Conservation (phyloP, 768 basidiomycete species). For the Mycena galericulata region DNA sequence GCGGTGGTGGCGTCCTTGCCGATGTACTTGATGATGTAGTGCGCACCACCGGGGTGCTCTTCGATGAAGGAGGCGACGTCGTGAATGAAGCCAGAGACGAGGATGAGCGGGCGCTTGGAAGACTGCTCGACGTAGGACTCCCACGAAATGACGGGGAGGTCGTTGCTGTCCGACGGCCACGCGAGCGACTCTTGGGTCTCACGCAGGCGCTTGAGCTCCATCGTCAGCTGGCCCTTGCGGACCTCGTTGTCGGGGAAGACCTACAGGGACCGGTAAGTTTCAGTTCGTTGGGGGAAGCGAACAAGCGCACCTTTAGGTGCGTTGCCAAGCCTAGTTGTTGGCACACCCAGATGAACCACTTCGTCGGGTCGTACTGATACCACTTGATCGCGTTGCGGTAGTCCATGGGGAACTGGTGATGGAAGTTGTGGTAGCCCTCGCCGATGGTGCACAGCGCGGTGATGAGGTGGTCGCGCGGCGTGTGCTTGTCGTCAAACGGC, state of each 20-base stretch:
- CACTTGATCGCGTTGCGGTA: slow-evolving; percentile 96
- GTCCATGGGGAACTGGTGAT: slow-evolving; percentile 97
- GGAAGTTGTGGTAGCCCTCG: slow-evolving; percentile 99
- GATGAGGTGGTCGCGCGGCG: slow-evolving; percentile 91
- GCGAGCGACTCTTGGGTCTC: slow-evolving; percentile 78
- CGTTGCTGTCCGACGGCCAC: slow-evolving; percentile 85
- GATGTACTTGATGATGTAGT: slow-evolving; percentile 86
- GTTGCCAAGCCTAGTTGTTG: slow-evolving; percentile 73
- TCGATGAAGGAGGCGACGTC: slow-evolving; percentile 88
- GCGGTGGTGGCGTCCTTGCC: slow-evolving; percentile 94
- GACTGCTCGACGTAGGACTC: slow-evolving; percentile 86
- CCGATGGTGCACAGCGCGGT: slow-evolving; percentile 94
- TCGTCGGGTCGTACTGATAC: slow-evolving; percentile 95
- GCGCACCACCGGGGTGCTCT: slow-evolving; percentile 93
- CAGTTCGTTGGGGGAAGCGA: neutral
- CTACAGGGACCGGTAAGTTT: slow-evolving; percentile 33
- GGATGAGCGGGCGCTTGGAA: slow-evolving; percentile 83
- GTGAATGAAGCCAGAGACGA: slow-evolving; percentile 94
- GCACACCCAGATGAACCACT: slow-evolving; percentile 85
- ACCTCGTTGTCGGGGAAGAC: slow-evolving; percentile 71
- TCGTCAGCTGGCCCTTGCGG: slow-evolving; percentile 93
- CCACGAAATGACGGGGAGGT: slow-evolving; percentile 89
- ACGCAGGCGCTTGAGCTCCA: slow-evolving; percentile 91
- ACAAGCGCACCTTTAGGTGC: slow-evolving; percentile 69
- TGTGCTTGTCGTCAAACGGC: slow-evolving; percentile 97